Evolutionary conservation across 768 basidiomycete species (phyloP), one percentile per base, ranked within the genome.

Genomic region (Boletus sp.): DNA sequence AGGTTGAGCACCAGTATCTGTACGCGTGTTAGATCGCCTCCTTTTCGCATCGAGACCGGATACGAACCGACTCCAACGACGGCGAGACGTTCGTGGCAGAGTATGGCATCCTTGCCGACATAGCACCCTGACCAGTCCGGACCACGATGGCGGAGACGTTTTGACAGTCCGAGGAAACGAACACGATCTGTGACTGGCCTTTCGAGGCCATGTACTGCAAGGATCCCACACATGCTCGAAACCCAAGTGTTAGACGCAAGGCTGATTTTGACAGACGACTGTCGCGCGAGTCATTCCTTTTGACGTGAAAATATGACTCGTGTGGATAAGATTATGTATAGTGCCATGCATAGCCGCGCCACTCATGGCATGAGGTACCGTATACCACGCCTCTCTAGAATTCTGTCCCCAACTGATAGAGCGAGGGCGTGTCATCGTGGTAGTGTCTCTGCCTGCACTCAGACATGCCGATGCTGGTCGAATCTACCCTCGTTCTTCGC

Each of bases 71-170:
- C 93, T 65, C 97, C 97, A 53, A 98, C 97, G 71, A 99, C 90
- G 37, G 97, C 97, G 50, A 99, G 82, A 51, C 97, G 88, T 70
- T 99, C 97, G 63, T 99, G 97, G 33, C 90, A 90, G 58, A 99
- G 83, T 54, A 97, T 82, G 39, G 82, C 79, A 48, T 87, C 79
- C 70, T 85, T 83, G 42, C 90, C 90, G 58, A 94, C 89, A 71
- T 84, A 88, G 74, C 92, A 96, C 29, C 97, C 97, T 14, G 93
- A 94, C 97, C 97, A 99, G 74, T 99, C 97, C 11, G 97, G 97
- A 14, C 97, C 97, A 58, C 95, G 86, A 69, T 97, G 95, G 48
- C 96, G 83, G 56, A 92, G 85, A 58, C 84, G 85, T 74, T 93
- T 97, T 11, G 93, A 93, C 63, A 90, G 80, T 4, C 91, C 87